These are phyloP conservation scores for Colletotrichum gloeosporioides DNA, from an alignment of 2,329 filamentous ascomycete species.

Conservation along the genomic window DNA sequence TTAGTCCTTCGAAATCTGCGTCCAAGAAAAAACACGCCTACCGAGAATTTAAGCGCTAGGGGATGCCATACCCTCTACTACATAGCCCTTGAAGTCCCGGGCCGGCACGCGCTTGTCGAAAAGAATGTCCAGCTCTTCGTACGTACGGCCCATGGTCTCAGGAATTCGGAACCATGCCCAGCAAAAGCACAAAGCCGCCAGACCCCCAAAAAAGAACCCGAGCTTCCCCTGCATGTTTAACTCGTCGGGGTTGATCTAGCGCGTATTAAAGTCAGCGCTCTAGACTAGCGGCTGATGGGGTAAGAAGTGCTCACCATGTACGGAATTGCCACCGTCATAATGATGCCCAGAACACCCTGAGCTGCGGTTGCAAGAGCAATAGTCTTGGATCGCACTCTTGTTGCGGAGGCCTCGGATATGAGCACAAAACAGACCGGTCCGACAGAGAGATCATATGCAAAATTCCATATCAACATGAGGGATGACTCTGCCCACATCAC, in stretches of 20 bases:
- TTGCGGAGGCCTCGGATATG: constrained; percentile 56
- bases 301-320: constrained; percentile 17
- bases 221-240: constrained; percentile 40
- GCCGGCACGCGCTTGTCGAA: constrained; percentile 35
- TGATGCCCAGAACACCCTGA: constrained; percentile 42
- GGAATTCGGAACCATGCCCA: constrained; percentile 30
- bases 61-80: background rate
- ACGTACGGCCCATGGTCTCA: constrained; percentile 29
- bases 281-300: background rate
- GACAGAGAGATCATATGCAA: constrained; percentile 39
- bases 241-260: constrained; percentile 30
- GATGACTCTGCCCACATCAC: constrained; percentile 53
- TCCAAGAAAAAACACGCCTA: background rate
- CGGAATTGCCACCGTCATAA: constrained; percentile 34
- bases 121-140: constrained; percentile 31
- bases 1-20: background rate
- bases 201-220: constrained; percentile 27
- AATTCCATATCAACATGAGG: constrained; percentile 50
- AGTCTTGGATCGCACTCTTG: constrained; percentile 48
- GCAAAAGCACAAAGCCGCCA: constrained; percentile 25
- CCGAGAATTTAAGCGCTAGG: background rate
- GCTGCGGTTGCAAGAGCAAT: constrained; percentile 49
- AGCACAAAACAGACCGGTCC: constrained; percentile 48
- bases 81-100: constrained; percentile 45
- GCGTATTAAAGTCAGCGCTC: background rate